Evolutionary conservation across 225 moss, liverwort and hornwort genomes (phyloP).

Genomic region (Lunularia cruciata): DNA sequence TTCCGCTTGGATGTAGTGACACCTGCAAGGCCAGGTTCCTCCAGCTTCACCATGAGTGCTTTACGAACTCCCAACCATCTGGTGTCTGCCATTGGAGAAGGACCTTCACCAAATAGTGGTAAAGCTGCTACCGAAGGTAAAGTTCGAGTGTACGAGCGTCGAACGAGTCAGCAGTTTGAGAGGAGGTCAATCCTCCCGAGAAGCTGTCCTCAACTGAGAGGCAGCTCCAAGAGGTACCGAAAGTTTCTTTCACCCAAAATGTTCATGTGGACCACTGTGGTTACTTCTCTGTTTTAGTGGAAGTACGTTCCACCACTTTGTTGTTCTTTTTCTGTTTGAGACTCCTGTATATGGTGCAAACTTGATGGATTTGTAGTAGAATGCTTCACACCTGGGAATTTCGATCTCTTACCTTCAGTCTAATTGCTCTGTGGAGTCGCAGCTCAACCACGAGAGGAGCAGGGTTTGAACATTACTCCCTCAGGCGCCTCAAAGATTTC

Average conservation of each 20-base stretch:
- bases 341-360: too few species aligned
- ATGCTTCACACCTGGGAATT: too few species aligned
- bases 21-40: not conserved
- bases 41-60: not conserved
- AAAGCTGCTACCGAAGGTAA: constrained; percentile 2
- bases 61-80: constrained; percentile 12
- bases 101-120: not conserved
- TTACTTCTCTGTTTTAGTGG: too few species aligned
- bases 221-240: not conserved
- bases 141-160: constrained; percentile 8
- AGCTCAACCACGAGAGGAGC: not conserved
- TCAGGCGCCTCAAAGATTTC: not conserved
- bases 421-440: not conserved
- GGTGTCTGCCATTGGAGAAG: constrained; percentile 19
- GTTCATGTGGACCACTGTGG: too few species aligned
- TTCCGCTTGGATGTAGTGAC: not conserved
- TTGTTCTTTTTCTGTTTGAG: too few species aligned
- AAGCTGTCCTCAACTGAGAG: constrained; percentile 13
- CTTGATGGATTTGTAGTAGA: too few species aligned
- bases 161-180: constrained; percentile 1
- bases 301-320: too few species aligned
- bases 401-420: too few species aligned
- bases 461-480: not conserved
- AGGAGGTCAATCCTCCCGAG: not conserved
- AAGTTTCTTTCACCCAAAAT: not conserved